Base-by-base conservation (phyloP, 1,139 yeast genomes). In the Blastobotrys proliferans region DNA sequence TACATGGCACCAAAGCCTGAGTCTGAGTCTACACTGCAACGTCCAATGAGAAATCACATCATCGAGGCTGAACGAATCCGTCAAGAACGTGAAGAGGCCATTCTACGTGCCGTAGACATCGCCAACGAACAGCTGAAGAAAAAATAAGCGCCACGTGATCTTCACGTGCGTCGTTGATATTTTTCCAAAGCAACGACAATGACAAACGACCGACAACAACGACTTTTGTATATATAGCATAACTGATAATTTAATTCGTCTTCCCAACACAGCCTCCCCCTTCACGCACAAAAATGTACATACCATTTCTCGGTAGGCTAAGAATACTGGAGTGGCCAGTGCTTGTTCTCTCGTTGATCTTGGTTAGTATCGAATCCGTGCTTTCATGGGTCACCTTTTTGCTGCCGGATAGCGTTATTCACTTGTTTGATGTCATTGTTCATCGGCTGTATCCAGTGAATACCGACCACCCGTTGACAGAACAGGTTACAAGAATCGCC, bases 61-160 rank as follows among this genome's bases (percentile, higher is more conserved):
- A 74, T 83, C 49, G 87, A 82, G 59, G 94, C 94, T 0, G 84
- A 83, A 60, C 69, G 85, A 50, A 70, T 80, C 25, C 69, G 75
- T 48, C 94, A 84, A 60, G 77, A 79, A 45, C 73, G 77, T 41
- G 95, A 85, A 57, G 94, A 83, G 57, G 71, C 72, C 26, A 62
- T 76, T 58, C 67, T 84, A 53, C 66, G 76, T 46, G 85, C 79
- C n/a, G 67, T 74, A 47, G 79, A 73, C 47, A 57, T 68, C 41
- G 69, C 68, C 1, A 71, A 73, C 43, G 66, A 33, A 10, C 36
- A 33, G 26, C 13, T 33, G 8, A 33, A n/a, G 10, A 19, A 20
- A 14, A 20, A 21, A 19, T 33, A 33, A 20, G 13, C 6, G n/a
- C n/a, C 26, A 24, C 26, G 26, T 24, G 26, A 8, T 24, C 8